Percentiles rank a stretch among this genome's conserved stretches.
These are phyloP conservation scores for Pleomassaria siparia DNA, from an alignment of 2,329 filamentous ascomycete genomes.

Conservation along the genomic window DNA sequence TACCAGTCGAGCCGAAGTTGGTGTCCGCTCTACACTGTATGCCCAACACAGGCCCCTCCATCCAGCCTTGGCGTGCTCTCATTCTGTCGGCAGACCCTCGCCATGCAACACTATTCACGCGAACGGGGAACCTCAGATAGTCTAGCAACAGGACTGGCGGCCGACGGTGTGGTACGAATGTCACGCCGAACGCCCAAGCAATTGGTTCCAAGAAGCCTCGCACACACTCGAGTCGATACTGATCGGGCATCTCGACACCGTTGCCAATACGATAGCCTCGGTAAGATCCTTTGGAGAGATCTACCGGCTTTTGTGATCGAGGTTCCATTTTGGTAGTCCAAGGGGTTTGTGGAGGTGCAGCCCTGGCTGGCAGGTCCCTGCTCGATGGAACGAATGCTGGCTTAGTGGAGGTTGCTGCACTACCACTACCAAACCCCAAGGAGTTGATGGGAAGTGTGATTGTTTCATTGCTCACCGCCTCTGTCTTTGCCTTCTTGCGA, in stretches of 20 bases:
- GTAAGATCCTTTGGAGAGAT: conserved; percentile 48
- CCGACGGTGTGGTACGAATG: conserved; percentile 50
- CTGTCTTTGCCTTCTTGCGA: conserved; percentile 44
- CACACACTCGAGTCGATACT: conserved; percentile 58
- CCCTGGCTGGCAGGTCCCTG: conserved; percentile 29
- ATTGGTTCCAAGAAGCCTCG: conserved; percentile 60
- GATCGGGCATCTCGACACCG: conserved; percentile 61
- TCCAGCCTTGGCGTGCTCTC: conserved; percentile 54
- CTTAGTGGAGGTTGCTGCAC: conserved; percentile 5
- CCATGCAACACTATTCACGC: conserved; percentile 57
- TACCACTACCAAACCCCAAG: conserved; percentile 12
- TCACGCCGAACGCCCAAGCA: conserved; percentile 60
- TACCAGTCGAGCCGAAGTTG: conserved; percentile 49
- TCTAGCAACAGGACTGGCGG: conserved; percentile 52
- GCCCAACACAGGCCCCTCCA: conserved; percentile 61
- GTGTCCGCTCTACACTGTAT: conserved; percentile 59
- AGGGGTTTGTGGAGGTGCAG: conserved; percentile 30
- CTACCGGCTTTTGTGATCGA: conserved; percentile 21
- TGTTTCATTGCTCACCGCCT: conserved; percentile 18
- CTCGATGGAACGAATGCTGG: conserved; percentile 19
- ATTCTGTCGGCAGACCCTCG: conserved; percentile 56
- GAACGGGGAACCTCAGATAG: conserved; percentile 57
- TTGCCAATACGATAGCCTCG: conserved; percentile 60
- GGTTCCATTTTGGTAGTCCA: conserved; percentile 22
- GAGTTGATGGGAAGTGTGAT: conserved; percentile 10